Evolutionary conservation across 2,329 filamentous ascomycete genomes (phyloP), one percentile per base, ranked within the genome.

Genomic region (Aureobasidium mangrovei): DNA sequence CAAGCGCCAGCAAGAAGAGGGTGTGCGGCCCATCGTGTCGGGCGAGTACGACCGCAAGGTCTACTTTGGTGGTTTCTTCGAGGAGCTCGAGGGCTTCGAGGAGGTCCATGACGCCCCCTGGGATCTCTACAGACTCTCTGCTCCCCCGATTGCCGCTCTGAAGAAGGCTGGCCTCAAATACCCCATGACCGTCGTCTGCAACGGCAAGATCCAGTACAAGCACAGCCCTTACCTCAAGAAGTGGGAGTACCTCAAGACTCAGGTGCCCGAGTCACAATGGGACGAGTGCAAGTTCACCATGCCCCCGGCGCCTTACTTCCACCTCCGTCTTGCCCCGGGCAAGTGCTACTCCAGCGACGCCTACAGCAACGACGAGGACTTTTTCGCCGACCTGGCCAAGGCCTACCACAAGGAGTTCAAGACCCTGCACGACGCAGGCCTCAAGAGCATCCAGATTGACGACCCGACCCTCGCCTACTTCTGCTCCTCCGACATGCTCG

Each of bases 11-110:
- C 72, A 79, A 59, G 72, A 81, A 57, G 74, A 83, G 51, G 80
- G 82, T 28, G 77, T 86, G 55, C 77, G 78, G 24, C 78, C 79
- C 12, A 73, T 88, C 49, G 84, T 82, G 3, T 84, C 84, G 56
- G 85, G 85, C 63, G 85, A 88, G 69, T 88, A 86, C 62, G 66
- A 72, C 60, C 60, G 67, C 55, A 68, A 67, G 56, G 68, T 68
- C 61, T 69, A 69, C 60, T 69, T 68, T 57, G 64, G 62, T 28
- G 67, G 67, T 53, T 69, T 69, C 63, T 68, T 69, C 57, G 67
- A 69, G 61, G 69, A 69, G 60, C 65, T 69, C 28, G 62, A 64
- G 41, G 67, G 67, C 53, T 69, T 69, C 63, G 60, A 65, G 52
- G 66, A 67, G 52, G 66, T 69, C 27, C 62, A 63, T 18, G 65